These are phyloP conservation scores for Cladosporium phlei DNA, from an alignment of 2,329 filamentous ascomycete genomes.

Conservation along the genomic window DNA sequence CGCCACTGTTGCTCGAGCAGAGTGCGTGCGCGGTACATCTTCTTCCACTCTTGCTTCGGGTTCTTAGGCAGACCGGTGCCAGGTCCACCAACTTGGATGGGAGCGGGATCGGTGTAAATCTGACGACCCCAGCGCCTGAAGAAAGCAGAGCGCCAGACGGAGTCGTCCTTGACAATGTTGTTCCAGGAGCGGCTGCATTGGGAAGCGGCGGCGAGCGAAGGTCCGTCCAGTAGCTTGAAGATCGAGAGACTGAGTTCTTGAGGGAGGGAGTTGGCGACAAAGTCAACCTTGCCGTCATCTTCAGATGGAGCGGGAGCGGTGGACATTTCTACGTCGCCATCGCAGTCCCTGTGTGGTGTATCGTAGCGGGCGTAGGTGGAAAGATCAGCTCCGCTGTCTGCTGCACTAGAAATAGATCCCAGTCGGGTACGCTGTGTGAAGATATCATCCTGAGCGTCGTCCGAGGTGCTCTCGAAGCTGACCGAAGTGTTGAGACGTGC, in stretches of 20 bases:
- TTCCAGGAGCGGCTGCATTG: constrained; percentile 56
- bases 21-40: constrained; percentile 72
- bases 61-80: constrained; percentile 46
- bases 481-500: constrained; percentile 22
- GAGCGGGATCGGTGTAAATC: constrained; percentile 41
- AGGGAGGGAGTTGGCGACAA: constrained; percentile 39
- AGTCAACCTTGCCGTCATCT: constrained; percentile 10
- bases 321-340: constrained; percentile 29
- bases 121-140: constrained; percentile 49
- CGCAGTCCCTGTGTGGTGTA: constrained; percentile 24
- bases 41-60: constrained; percentile 75
- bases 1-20: constrained; percentile 73
- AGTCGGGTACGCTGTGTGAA: constrained; percentile 23
- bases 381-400: constrained; percentile 35
- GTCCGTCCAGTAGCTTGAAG: constrained; percentile 56
- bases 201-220: constrained; percentile 52
- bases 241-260: constrained; percentile 56
- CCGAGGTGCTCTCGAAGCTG: constrained; percentile 4
- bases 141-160: constrained; percentile 62
- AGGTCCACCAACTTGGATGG: constrained; percentile 45
- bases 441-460: constrained; percentile 18
- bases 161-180: constrained; percentile 49
- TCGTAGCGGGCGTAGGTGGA: constrained; percentile 23
- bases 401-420: constrained; percentile 30
- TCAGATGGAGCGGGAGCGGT: background rate